Evolutionary conservation across 2,329 filamentous ascomycete species (phyloP), one percentile per base, ranked within the genome.

Genomic region (Alternaria triticina): DNA sequence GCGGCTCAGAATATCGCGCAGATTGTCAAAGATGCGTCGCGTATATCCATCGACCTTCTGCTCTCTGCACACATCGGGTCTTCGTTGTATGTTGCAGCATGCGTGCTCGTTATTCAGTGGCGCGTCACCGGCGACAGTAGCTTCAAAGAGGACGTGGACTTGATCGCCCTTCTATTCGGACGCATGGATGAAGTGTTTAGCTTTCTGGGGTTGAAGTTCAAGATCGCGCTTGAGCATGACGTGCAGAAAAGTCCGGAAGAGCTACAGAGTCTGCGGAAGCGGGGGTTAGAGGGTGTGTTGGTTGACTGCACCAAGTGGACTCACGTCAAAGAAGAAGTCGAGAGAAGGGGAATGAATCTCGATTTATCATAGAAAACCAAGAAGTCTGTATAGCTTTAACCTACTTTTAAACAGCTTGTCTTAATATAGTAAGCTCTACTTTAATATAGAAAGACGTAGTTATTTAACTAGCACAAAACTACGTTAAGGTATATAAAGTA

Each of bases 161-260:
- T 77, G 4, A 61, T 77, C 7, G 50, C 28, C 6, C 54, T 77
- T 1, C 58, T 78, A 3, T 77, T 75, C 44, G 75, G 77, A 11
- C 70, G 74, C 2, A 70, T 77, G 56, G 55, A 70, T 22, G 75
- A 78, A 22, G 67, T 72, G 2, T 75, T 68, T 22, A 61, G 52
- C 1, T 68, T 74, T 8, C 40, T 74, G 2, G 77, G 75, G 1
- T n/a, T 66, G 20, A 79, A 79, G 47, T 75, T 74, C 61, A 73
- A 71, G 54, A 27, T 70, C 9, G 74, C 71, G 2, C 56, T 78
- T 4, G 64, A 69, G 54, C 64, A 72, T 40, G 71, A 76, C 28
- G 10, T 73, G 45, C 54, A 69, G 10, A 65, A 61, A 25, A 68
- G 54, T 23, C 58, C 61, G 12, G 64, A 67, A 10, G 58, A 74